Evolutionary conservation across 2,329 filamentous ascomycete species (phyloP), one percentile per base, ranked within the genome.

Genomic region (Bisporella sp.): DNA sequence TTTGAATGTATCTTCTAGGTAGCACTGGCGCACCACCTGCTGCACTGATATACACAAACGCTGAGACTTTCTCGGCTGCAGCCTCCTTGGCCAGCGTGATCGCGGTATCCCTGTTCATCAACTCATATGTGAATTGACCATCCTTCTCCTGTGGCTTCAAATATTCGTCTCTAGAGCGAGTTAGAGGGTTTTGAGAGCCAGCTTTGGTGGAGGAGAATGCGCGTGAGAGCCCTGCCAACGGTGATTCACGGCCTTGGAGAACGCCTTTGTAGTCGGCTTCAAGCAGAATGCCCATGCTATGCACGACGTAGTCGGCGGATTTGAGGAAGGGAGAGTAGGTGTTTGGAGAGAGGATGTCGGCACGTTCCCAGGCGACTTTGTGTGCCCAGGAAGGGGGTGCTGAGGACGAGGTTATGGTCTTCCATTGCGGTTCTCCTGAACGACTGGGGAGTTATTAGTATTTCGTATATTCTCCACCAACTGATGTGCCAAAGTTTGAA

Each of bases 211-310:
- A 67, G 47, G 83, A 82, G 67, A 97, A 95, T 30, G 89, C 89
- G 61, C 85, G 84, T 55, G 81, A 79, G 11, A 99, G 73, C 1
- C 89, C 92, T 5, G 81, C 70, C 47, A 95, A 70, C n/a, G 89
- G 82, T 0, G 87, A 89, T 62, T 96, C 91, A 53, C 80, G 82
- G 46, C 93, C 93, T 21, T 82, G 85, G 30, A 99, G 67, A 12
- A 96, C 85, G 59, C 87, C 87, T 71, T 99, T 99, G 80, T 99
- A 99, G 73, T 99, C 93, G 46, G 91, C 90, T 73, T 99, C 93
- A 7, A 99, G 80, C 13, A 99, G 77, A 61, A 99, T 96, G 7
- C 93, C 93, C 85, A 97, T 91, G 63, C 79, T 89, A 75, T 99
- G 93, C 44, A 99, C 85, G 30, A 97, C 91, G 50, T 84, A 91